A percentile compares a stretch with the other conserved stretches of the same genome.
phyloP scores from a whole-genome alignment of 345 rosid species.

The Aquilaria sinensis region DNA sequence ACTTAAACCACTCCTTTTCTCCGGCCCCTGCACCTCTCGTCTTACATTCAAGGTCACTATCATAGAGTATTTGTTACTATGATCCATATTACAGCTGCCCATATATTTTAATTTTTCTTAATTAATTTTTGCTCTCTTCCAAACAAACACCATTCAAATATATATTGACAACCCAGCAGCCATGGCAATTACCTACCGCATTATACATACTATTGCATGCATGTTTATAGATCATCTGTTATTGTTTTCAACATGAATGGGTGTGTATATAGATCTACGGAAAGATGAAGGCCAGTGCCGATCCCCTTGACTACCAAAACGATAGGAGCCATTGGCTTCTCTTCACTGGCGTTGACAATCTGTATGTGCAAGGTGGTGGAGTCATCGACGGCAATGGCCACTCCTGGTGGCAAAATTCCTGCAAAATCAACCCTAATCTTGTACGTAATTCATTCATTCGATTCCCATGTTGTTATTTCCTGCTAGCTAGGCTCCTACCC shows the following conservation, averaged over 20 bases:
- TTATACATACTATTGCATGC: background rate
- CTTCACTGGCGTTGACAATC: constrained; percentile 42
- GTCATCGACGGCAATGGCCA: constrained; percentile 74
- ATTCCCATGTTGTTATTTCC: background rate
- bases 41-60: constrained; percentile 48
- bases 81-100: background rate
- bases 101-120: background rate
- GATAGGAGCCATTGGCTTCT: constrained; percentile 52
- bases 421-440: constrained; percentile 65
- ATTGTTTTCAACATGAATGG: no score
- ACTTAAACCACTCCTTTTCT: constrained; percentile 57
- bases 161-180: background rate
- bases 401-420: constrained; percentile 82
- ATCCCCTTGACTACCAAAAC: constrained; percentile 38
- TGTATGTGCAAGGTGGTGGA: constrained; percentile 82
- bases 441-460: constrained; percentile 26
- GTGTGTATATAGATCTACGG: constrained; percentile 46
- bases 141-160: background rate
- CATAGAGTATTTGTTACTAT: background rate
- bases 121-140: background rate
- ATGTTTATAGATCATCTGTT: constrained; percentile 26
- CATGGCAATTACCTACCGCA: background rate
- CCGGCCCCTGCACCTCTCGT: constrained; percentile 75
- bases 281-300: constrained; percentile 52
- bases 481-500: no score